phyloP scores from a whole-genome alignment of 2,329 filamentous ascomycete genomes.

The Dryadomyces quercus-mongolicae region DNA sequence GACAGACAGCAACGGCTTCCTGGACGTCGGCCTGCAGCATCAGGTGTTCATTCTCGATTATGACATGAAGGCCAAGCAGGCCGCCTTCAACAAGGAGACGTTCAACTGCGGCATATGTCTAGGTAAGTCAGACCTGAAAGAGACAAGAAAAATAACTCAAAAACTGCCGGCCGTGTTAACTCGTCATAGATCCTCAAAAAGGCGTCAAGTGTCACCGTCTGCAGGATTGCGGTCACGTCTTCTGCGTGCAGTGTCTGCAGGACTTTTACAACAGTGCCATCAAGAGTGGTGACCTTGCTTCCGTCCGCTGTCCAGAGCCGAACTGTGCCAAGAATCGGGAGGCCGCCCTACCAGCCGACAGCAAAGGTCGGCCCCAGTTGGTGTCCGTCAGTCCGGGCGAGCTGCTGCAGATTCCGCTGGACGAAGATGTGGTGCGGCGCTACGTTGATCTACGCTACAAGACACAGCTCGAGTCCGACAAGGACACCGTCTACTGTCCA shows the following conservation, averaged over 20 bases:
- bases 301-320: slow-evolving; percentile 69
- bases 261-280: slow-evolving; percentile 89
- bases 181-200: slow-evolving; percentile 66
- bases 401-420: slow-evolving; percentile 63
- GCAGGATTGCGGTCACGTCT: slow-evolving; percentile 77
- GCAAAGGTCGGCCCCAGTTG: slow-evolving; percentile 29
- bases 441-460: slow-evolving; percentile 90
- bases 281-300: slow-evolving; percentile 66
- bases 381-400: slow-evolving; percentile 70
- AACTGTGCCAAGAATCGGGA: slow-evolving; percentile 58
- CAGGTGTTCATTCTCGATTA: slow-evolving; percentile 68
- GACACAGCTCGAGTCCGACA: slow-evolving; percentile 81
- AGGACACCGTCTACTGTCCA: slow-evolving; percentile 85
- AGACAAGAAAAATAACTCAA: not conserved
- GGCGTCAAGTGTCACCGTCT: slow-evolving; percentile 71
- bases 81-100: slow-evolving; percentile 69
- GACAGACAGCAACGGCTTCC: slow-evolving; percentile 30
- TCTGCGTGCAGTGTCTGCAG: slow-evolving; percentile 76
- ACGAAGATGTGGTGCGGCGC: slow-evolving; percentile 62
- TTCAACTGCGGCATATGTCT: slow-evolving; percentile 84
- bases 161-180: not conserved
- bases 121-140: slow-evolving; percentile 24
- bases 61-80: slow-evolving; percentile 60
- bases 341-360: slow-evolving; percentile 12
- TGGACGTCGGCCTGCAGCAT: slow-evolving; percentile 41